Evolutionary conservation across 805 yeast genomes (phyloP).

Genomic region (Sungouiozyma intestinalis): DNA sequence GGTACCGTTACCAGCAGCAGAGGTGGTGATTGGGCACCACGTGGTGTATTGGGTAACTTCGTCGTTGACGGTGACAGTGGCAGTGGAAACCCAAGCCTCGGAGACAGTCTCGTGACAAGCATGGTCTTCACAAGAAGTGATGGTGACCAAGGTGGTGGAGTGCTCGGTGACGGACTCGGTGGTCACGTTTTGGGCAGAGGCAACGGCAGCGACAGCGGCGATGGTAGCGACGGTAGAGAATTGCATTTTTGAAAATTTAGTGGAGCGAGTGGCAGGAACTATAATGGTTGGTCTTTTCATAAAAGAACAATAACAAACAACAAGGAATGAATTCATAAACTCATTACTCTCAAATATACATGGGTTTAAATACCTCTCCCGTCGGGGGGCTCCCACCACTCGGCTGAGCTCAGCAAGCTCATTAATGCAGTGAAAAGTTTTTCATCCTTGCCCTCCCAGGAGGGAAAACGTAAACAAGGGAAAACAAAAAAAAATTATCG

Average conservation of each 20-base stretch:
- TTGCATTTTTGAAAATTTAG: constrained; percentile 24
- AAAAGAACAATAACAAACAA: background rate
- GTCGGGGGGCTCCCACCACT: too few species aligned
- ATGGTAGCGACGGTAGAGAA: constrained; percentile 31
- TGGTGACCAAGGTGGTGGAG: constrained; percentile 29
- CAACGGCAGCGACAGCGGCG: constrained; percentile 27
- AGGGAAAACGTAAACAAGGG: background rate
- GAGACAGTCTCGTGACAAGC: constrained; percentile 27
- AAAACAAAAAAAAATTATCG: too few species aligned
- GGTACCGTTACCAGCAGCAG: constrained; percentile 3
- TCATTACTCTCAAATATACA: too few species aligned
- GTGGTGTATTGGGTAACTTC: constrained; percentile 29
- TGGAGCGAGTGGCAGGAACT: constrained; percentile 24
- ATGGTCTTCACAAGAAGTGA: constrained; percentile 29
- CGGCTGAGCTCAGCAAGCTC: background rate
- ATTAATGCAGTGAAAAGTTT: background rate
- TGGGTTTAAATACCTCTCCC: too few species aligned
- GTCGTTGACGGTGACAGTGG: constrained; percentile 22
- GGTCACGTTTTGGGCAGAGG: constrained; percentile 15
- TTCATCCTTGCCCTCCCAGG: background rate
- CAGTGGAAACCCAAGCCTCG: constrained; percentile 28
- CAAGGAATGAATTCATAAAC: background rate
- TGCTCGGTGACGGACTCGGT: constrained; percentile 15
- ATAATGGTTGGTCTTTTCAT: constrained; percentile 10
- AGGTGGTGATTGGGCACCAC: constrained; percentile 24